Conservation (phyloP, 192 early-diverging fungal genomes). For the Rhizoclosmatium globosum region DNA sequence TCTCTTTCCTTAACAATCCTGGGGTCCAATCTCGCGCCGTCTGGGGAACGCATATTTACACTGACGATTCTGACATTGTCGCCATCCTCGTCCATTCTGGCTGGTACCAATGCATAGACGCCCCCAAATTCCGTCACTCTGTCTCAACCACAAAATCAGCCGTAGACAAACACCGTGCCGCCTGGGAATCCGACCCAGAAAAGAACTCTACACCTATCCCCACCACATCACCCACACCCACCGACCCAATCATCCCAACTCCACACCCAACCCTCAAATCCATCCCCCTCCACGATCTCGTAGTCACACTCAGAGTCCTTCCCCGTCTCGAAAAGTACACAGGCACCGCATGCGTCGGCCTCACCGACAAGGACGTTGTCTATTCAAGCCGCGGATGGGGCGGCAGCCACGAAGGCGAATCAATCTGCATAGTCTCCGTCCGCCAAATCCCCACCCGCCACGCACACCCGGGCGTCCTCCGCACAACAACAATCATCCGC, state of each 20-base stretch:
- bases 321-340: conserved; percentile 77
- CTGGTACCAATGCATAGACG: conserved; percentile 59
- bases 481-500: too few relatives aligned
- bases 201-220: neutral
- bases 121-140: conserved; percentile 32
- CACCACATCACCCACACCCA: conserved; percentile 7
- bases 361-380: neutral
- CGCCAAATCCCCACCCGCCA: too few relatives aligned
- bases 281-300: conserved; percentile 68
- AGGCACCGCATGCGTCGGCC: conserved; percentile 58
- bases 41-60: conserved; percentile 89
- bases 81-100: conserved; percentile 74
- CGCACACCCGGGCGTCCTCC: too few relatives aligned
- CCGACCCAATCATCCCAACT: conserved; percentile 8
- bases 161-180: conserved; percentile 3
- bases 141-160: neutral
- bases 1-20: conserved; percentile 67
- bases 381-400: conserved; percentile 66
- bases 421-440: too few relatives aligned
- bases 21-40: conserved; percentile 69
- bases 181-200: neutral
- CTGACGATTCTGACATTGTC: conserved; percentile 85
- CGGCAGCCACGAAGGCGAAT: conserved; percentile 77
- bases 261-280: neutral
- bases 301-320: conserved; percentile 72